Evolutionary conservation across 805 yeast genomes (phyloP).

Genomic region (Lachancea lanzarotensis): DNA sequence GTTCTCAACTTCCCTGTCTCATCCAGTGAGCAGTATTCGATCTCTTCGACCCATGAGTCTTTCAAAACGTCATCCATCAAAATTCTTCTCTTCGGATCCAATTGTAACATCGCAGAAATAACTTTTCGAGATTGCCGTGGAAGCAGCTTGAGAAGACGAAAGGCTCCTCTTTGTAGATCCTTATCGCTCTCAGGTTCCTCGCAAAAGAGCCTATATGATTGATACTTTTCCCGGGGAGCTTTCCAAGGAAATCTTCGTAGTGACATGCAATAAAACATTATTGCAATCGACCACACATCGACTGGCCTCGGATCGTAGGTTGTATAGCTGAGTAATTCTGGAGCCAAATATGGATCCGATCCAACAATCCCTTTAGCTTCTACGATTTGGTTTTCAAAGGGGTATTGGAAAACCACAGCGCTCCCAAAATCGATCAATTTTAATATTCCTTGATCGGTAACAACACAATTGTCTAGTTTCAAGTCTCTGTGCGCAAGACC

Average conservation of each 20-base stretch:
- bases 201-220: conserved; percentile 65
- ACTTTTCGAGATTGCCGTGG: conserved; percentile 61
- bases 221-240: conserved; percentile 72
- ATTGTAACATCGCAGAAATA: conserved; percentile 56
- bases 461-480: conserved; percentile 90
- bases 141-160: conserved; percentile 60
- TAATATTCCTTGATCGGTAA: conserved; percentile 62
- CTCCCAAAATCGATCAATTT: conserved; percentile 93
- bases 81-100: conserved; percentile 54
- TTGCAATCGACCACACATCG: conserved; percentile 92
- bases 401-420: conserved; percentile 73
- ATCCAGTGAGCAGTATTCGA: conserved; percentile 45
- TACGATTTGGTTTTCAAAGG: conserved; percentile 49
- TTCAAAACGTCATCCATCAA: conserved; percentile 48
- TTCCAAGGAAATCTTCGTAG: conserved; percentile 93
- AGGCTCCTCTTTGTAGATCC: conserved; percentile 57
- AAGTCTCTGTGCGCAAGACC: conserved; percentile 92
- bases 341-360: conserved; percentile 92
- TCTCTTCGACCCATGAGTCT: conserved; percentile 52
- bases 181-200: conserved; percentile 35
- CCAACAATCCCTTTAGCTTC: conserved; percentile 85
- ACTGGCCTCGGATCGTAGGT: conserved; percentile 78
- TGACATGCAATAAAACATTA: conserved; percentile 86
- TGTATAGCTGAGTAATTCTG: conserved; percentile 62
- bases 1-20: conserved; percentile 22